Evolutionary conservation across 2,329 filamentous ascomycete species (phyloP).

Genomic region (Fusarium verrucosum): DNA sequence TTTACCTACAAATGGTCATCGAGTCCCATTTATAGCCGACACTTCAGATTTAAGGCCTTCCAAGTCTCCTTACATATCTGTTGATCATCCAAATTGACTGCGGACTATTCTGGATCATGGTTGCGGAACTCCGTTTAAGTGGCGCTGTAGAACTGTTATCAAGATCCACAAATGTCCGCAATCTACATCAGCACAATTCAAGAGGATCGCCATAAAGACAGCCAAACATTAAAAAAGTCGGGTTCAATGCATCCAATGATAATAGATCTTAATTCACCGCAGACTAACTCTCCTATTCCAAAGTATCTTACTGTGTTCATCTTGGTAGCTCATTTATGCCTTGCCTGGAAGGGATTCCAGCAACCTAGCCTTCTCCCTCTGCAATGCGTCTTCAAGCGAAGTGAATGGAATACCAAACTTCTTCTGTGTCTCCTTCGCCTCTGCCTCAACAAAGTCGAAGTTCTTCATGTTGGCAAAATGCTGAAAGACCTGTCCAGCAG

Average conservation of each 20-base stretch:
- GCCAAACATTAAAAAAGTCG: too few relatives aligned
- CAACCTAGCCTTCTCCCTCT: conserved; percentile 18
- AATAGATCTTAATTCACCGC: too few relatives aligned
- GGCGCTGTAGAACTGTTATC: not conserved
- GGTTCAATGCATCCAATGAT: too few relatives aligned
- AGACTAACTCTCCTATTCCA: too few relatives aligned
- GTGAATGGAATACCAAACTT: conserved; percentile 26
- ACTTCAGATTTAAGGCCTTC: too few relatives aligned
- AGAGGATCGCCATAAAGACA: too few relatives aligned
- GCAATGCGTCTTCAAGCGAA: conserved; percentile 14
- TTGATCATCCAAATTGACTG: not conserved
- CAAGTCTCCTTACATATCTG: too few relatives aligned
- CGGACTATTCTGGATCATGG: not conserved
- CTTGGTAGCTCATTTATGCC: too few relatives aligned
- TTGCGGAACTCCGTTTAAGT: not conserved
- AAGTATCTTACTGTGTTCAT: rapidly evolving
- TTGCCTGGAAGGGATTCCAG: conserved; percentile 3
- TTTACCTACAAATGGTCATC: too few relatives aligned
- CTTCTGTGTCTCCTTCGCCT: not conserved
- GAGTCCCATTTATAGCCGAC: not conserved
- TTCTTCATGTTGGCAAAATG: conserved; percentile 17
- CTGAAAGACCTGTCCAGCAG: conserved; percentile 20
- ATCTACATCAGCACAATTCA: too few relatives aligned
- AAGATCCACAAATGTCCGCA: not conserved
- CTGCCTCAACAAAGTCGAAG: not conserved